These are phyloP conservation scores for Globisporangium apiculatum DNA, from an alignment of 352 stramenopile genomes.

Conservation along the genomic window DNA sequence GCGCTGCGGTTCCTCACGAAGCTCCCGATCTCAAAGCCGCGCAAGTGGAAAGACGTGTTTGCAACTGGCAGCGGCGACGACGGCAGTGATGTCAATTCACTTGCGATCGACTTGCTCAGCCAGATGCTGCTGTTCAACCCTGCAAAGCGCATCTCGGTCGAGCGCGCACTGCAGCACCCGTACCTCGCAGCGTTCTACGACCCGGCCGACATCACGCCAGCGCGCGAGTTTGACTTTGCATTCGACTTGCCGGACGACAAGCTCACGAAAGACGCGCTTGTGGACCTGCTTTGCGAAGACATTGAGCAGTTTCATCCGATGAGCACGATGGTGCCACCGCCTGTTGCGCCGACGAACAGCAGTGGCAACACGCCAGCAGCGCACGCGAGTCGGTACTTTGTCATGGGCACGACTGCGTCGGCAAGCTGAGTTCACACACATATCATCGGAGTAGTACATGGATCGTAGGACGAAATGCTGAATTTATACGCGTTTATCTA, in stretches of 20 bases:
- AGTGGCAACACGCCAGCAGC: background rate
- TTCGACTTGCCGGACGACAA: constrained; percentile 62
- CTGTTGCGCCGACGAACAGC: constrained; percentile 8
- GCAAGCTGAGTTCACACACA: constrained; percentile 20
- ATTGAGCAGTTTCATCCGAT: constrained; percentile 51
- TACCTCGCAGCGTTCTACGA: constrained; percentile 88
- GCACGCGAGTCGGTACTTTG: constrained; percentile 29
- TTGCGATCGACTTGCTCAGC: constrained; percentile 49
- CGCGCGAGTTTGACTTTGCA: constrained; percentile 46
- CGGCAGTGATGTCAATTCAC: constrained; percentile 29
- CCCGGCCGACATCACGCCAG: constrained; percentile 35
- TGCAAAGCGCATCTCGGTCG: constrained; percentile 62
- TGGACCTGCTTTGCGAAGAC: constrained; percentile 53
- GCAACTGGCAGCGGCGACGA: constrained; percentile 9
- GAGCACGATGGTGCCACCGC: background rate
- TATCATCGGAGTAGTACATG: no score
- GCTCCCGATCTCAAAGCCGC: constrained; percentile 64
- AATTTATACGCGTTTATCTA: no score
- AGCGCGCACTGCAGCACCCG: constrained; percentile 45
- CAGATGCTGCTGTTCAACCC: constrained; percentile 73
- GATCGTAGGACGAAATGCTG: no score
- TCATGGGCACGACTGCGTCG: constrained; percentile 44
- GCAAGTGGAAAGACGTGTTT: constrained; percentile 62
- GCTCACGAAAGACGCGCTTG: constrained; percentile 51
- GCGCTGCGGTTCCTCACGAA: constrained; percentile 85